Evolutionary conservation across 495 filamentous ascomycete genomes (phyloP).

Genomic region (Podospora comata): DNA sequence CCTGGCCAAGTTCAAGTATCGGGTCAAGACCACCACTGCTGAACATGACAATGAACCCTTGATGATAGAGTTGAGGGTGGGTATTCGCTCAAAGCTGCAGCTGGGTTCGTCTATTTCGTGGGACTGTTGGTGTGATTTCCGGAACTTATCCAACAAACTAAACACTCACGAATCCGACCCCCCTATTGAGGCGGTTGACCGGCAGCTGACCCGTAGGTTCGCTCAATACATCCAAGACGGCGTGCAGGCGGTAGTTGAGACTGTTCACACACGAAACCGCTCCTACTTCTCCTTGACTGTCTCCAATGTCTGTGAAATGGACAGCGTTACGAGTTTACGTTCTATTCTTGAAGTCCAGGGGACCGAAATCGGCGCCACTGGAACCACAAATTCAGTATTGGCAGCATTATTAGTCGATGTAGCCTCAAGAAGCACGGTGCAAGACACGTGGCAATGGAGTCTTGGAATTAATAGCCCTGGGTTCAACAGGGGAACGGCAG

Average conservation of each 20-base stretch:
- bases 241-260: neutral
- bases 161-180: neutral
- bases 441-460: neutral
- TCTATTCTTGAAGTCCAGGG: neutral
- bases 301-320: slow-evolving; percentile 1
- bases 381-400: neutral
- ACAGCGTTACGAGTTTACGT: neutral
- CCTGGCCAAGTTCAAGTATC: neutral
- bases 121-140: slow-evolving; percentile 7
- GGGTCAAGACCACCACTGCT: neutral
- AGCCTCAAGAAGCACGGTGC: neutral
- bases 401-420: neutral
- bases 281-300: slow-evolving; percentile 1
- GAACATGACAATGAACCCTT: neutral
- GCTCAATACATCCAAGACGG: neutral
- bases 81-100: neutral
- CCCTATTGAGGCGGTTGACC: neutral
- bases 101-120: neutral
- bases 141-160: neutral
- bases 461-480: neutral
- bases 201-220: neutral
- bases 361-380: neutral
- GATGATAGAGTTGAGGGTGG: neutral
- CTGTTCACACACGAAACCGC: neutral
- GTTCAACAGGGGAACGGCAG: neutral